Evolutionary conservation across 148 eudicot genomes (phyloP), one percentile per base, ranked within the genome.

Genomic region (Heliosperma pusillum): DNA sequence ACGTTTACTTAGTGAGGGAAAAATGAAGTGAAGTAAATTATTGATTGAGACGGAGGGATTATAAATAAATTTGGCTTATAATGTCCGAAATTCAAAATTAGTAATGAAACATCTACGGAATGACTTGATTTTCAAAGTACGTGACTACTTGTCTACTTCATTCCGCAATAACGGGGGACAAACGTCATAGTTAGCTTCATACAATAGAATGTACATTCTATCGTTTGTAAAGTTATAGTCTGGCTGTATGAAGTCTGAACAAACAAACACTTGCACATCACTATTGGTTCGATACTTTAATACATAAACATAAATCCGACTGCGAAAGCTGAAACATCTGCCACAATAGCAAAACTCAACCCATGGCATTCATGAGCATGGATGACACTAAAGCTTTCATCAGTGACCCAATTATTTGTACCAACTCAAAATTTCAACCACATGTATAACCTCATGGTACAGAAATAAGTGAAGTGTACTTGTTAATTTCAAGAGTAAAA

Each of bases 291-390:
- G 33, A 47, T 69, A 3, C 64, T 50, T 50, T 11, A 50, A 21
- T 58, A 22, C 72, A 69, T 24, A 70, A 26, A 70, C 72, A 25
- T 69, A 47, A 57, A 24, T n/a, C 58, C 52, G 33, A 25, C 36
- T 15, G 58, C 15, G 15, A 52, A 50, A 52, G 12, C 25, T 25
- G 21, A 22, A 67, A 70, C 7, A 6, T 50, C 15, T 29, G 29
- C 53, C 52, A 66, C 20, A 21, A 50, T 5, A 74, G 47, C 53
- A 75, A 63, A 11, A 62, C 6, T 29, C n/a, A 22, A 30, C 53
- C 42, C 7, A 63, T 21, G 7, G 64, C 16, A 12, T 5, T 74
- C 71, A 65, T 75, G 62, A 52, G 33, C 12, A 36, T 66, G 63
- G 65, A 64, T 70, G 58, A 55, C 21, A 19, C 36, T 62, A 17